Base-by-base conservation (phyloP, 306 rosid species). In the Crotalaria pallida region DNA sequence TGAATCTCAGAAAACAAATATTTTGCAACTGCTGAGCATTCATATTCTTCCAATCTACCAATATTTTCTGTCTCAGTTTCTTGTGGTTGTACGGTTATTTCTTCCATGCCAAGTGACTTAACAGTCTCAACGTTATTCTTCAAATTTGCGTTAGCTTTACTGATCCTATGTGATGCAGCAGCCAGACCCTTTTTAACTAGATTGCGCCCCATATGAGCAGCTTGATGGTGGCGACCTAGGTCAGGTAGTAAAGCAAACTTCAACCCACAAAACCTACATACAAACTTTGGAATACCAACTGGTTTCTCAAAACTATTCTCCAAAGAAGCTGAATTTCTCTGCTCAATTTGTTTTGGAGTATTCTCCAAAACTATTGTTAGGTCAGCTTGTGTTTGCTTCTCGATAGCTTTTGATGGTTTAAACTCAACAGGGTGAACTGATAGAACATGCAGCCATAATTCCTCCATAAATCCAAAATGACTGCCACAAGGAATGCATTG, bases 141-240 rank as follows among this genome's bases (percentile, higher is more conserved):
- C 48, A 88, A 69, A 45, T 83, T 76, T 17, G 85, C 83, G 76
- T 78, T 79, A 65, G 85, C 87, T 67, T 79, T 86, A 79, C 78
- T 82, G 48, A 84, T 84, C 83, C 88, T 84, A 62, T 73, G 58
- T 45, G 92, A 84, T 2, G 85, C 88, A 48, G 85, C 88, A 8
- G 86, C 75, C 71, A 79, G 41, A 74, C 85, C 57, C 44, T 76
- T 92, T 79, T 80, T 89, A 58, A 49, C 86, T 65, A 77, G 59
- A 64, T 84, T 79, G 53, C 77, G 86, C 31, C 86, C 92, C 96
- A 89, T 92, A 69, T 92, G 98, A 22, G 91, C 85, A 77, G 98
- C 96, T 82, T 92, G 92, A 79, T 89, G 98, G 72, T 92, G 96
- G 43, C 91, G 96, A 74, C 92, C 96, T 21, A 92, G 96, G 73